Evolutionary conservation across 768 basidiomycete genomes (phyloP).

Genomic region (Stropharia rugosoannulata): DNA sequence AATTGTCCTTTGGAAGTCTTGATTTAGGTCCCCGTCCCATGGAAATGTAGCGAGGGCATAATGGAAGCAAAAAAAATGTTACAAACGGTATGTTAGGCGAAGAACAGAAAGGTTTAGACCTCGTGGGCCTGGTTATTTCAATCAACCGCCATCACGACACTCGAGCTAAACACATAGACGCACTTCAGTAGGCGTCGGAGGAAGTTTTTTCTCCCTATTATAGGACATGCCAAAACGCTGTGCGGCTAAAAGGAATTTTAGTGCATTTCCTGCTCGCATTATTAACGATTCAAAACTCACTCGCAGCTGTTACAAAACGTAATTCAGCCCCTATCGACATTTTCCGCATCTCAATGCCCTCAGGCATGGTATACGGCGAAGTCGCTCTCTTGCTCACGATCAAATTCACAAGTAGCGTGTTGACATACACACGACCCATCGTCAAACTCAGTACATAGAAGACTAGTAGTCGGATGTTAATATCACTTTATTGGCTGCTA

Average conservation of each 20-base stretch:
- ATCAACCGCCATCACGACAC: background rate
- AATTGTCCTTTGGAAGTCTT: background rate
- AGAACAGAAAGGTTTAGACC: background rate
- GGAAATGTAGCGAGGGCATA: background rate
- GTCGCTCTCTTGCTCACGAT: conserved; percentile 19
- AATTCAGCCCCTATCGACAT: conserved; percentile 14
- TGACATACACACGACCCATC: conserved; percentile 21
- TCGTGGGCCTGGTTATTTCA: background rate
- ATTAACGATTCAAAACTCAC: background rate
- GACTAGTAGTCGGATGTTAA: conserved; percentile 7
- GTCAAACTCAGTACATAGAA: conserved; percentile 18
- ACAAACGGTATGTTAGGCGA: background rate
- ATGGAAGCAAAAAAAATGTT: too few species aligned
- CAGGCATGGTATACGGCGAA: conserved; percentile 13
- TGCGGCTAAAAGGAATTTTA: background rate
- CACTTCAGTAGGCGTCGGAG: conserved; percentile 15
- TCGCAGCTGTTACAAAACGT: conserved; percentile 13
- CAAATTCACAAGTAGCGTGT: conserved; percentile 23
- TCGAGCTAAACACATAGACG: background rate
- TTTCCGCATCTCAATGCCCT: conserved; percentile 7
- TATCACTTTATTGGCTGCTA: background rate
- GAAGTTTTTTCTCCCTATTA: conserved; percentile 14
- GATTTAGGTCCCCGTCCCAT: background rate
- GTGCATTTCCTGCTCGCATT: background rate
- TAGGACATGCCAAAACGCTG: background rate